phyloP scores from a whole-genome alignment of 2,329 filamentous ascomycete species.

The Pseudogymnoascus pannorum region DNA sequence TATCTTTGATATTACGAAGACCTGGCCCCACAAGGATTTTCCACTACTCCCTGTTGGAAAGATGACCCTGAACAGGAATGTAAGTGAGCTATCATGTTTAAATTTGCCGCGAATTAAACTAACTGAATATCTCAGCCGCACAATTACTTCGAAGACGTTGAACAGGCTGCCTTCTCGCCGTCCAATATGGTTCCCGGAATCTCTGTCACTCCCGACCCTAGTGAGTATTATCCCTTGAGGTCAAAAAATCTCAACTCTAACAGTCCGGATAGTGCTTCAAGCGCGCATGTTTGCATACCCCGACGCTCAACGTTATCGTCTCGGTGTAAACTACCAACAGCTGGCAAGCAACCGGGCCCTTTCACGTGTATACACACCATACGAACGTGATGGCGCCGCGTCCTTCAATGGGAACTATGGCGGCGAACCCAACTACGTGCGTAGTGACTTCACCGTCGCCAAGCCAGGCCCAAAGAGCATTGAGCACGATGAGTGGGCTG shows the following conservation, averaged over 20 bases:
- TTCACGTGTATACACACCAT: constrained; percentile 29
- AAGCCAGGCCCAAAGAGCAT: background rate
- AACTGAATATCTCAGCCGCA: constrained; percentile 29
- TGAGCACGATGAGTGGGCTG: background rate
- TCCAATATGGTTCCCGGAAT: constrained; percentile 57
- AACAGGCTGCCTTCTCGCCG: constrained; percentile 61
- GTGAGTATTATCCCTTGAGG: constrained; percentile 52
- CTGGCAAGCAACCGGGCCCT: constrained; percentile 44
- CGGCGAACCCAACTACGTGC: constrained; percentile 37
- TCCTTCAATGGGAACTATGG: constrained; percentile 39
- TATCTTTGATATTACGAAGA: constrained; percentile 50
- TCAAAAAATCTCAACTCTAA: constrained; percentile 21
- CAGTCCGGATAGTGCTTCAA: constrained; percentile 36
- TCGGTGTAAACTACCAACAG: constrained; percentile 52
- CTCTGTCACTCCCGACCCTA: constrained; percentile 53
- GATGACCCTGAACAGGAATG: constrained; percentile 44
- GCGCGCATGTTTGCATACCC: constrained; percentile 48
- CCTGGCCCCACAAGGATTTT: constrained; percentile 44
- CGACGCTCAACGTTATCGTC: constrained; percentile 48
- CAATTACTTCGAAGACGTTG: constrained; percentile 65
- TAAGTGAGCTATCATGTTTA: constrained; percentile 16
- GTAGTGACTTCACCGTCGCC: background rate
- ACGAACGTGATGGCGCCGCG: constrained; percentile 34
- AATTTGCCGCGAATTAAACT: background rate
- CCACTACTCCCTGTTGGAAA: constrained; percentile 42